A percentile compares a stretch with the other conserved stretches of the same genome.
Evolutionary conservation across 331 rosid species (phyloP).

Genomic region (Cydonia oblonga): DNA sequence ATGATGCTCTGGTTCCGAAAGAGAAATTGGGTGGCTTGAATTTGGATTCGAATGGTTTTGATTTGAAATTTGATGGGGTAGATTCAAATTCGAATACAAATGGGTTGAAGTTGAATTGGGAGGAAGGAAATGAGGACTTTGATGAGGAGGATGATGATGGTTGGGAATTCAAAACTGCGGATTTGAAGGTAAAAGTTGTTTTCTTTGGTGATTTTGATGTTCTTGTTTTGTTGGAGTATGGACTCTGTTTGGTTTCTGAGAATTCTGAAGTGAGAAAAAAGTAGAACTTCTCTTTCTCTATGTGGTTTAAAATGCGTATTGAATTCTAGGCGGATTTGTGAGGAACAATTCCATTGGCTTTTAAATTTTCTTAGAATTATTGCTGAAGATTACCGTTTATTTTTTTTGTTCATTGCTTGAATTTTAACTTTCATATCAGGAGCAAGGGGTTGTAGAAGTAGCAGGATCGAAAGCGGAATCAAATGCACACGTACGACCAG

Average conservation of each 20-base stretch:
- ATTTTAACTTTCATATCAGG: conserved; percentile 2
- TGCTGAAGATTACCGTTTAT: background rate
- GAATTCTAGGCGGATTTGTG: background rate
- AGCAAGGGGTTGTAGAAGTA: conserved; percentile 19
- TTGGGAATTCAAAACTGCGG: conserved; percentile 91
- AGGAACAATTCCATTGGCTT: background rate
- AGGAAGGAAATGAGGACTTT: conserved; percentile 20
- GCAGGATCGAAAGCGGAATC: conserved; percentile 10
- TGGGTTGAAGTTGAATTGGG: conserved; percentile 19
- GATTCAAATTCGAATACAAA: conserved; percentile 2
- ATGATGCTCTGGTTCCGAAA: conserved; percentile 1
- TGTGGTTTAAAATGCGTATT: background rate
- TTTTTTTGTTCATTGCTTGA: background rate
- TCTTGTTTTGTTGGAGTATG: background rate
- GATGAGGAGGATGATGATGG: conserved; percentile 50
- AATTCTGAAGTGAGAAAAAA: background rate
- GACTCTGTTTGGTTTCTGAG: background rate
- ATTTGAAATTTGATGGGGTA: conserved; percentile 9
- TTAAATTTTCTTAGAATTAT: background rate
- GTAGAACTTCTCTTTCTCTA: background rate
- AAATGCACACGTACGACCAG: background rate
- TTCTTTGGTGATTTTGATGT: background rate
- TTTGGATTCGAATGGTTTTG: background rate
- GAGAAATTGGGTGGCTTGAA: background rate
- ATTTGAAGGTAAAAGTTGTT: conserved; percentile 23